These are phyloP conservation scores for Coemansia sp. DNA, from an alignment of 192 early-diverging fungal genomes.

Conservation along the genomic window DNA sequence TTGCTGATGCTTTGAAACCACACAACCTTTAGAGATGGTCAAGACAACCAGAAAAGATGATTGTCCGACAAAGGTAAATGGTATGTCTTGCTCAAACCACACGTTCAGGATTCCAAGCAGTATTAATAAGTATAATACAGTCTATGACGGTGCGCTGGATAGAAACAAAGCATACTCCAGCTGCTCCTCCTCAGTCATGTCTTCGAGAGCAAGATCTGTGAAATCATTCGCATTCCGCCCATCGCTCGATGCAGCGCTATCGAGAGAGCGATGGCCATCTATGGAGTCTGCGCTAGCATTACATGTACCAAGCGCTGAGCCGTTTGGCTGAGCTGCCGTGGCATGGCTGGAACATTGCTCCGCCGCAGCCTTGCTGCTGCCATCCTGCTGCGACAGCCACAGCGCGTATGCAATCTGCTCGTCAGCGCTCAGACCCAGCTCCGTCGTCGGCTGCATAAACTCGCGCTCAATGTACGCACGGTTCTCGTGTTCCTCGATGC, in stretches of 20 bases:
- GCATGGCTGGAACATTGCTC: too few species aligned
- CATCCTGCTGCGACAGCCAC: conserved; percentile 23
- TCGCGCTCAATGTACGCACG: conserved; percentile 24
- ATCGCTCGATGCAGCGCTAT: neutral
- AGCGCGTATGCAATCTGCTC: conserved; percentile 47
- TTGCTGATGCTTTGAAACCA: too few species aligned
- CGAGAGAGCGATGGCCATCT: neutral
- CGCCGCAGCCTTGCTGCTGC: neutral
- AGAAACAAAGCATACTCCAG: conserved; percentile 24
- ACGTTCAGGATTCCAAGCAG: neutral
- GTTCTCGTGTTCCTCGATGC: conserved; percentile 13
- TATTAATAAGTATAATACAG: neutral
- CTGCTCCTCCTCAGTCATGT: conserved; percentile 36
- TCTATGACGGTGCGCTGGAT: conserved; percentile 6
- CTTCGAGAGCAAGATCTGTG: neutral
- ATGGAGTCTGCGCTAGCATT: too few species aligned
- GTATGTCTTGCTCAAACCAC: too few species aligned
- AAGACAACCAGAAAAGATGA: too few species aligned
- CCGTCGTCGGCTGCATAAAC: conserved; percentile 17
- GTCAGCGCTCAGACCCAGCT: conserved; percentile 31
- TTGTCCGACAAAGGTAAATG: too few species aligned
- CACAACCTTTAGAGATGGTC: too few species aligned
- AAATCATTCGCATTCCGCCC: neutral
- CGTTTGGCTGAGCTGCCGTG: too few species aligned
- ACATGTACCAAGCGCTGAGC: too few species aligned